Conservation (phyloP, 306 rosid species). For the Canavalia gladiata region DNA sequence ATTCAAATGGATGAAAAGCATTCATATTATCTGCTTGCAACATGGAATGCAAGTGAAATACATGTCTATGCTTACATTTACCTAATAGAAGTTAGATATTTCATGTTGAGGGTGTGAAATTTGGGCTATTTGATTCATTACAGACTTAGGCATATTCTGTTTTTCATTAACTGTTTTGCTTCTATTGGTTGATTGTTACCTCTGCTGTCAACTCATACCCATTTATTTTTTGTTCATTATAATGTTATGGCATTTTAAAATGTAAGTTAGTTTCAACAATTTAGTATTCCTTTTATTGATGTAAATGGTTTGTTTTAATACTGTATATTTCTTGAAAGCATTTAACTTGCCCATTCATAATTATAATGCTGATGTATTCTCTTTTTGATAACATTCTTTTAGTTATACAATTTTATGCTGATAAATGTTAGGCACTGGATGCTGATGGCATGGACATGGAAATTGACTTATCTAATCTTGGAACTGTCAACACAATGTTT, state of each 20-base stretch:
- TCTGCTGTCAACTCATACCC: neutral
- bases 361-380: neutral
- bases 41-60: slow-evolving; percentile 3
- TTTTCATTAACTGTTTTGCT: slow-evolving; percentile 31
- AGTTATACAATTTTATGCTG: slow-evolving; percentile 32
- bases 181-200: slow-evolving; percentile 23
- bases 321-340: neutral
- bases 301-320: slow-evolving; percentile 1
- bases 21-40: slow-evolving; percentile 30
- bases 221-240: neutral
- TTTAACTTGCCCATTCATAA: slow-evolving; percentile 7
- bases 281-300: slow-evolving; percentile 22
- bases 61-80: slow-evolving; percentile 16
- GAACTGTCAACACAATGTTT: slow-evolving; percentile 98
- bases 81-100: neutral
- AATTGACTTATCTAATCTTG: slow-evolving; percentile 97
- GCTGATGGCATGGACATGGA: slow-evolving; percentile 98
- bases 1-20: neutral
- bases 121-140: slow-evolving; percentile 33
- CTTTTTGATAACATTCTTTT: slow-evolving; percentile 33
- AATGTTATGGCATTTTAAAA: slow-evolving; percentile 14
- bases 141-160: neutral
- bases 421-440: slow-evolving; percentile 79
- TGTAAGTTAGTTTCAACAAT: slow-evolving; percentile 7
- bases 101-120: slow-evolving; percentile 18